Percentiles rank a stretch among this genome's conserved stretches.
Conservation (phyloP, 306 rosid genomes). For the Cercis canadensis region DNA sequence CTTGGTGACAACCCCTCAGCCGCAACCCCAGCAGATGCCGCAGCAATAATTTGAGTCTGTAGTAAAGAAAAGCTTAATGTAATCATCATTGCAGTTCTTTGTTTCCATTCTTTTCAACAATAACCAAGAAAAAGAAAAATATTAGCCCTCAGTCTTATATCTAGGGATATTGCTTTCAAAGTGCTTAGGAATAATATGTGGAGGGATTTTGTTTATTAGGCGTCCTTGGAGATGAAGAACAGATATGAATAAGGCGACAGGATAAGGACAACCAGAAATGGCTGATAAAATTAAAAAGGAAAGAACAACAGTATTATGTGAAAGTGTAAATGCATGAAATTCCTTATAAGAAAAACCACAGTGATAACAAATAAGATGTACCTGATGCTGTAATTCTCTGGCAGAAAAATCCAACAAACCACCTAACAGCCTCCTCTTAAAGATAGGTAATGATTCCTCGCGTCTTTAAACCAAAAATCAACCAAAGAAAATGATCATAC, state of each 20-base stretch:
- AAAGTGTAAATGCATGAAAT: constrained; percentile 18
- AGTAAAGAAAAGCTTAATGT: constrained; percentile 53
- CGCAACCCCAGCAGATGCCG: constrained; percentile 96
- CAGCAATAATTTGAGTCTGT: constrained; percentile 97
- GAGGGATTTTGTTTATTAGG: constrained; percentile 23
- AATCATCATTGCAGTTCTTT: constrained; percentile 41
- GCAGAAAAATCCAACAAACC: constrained; percentile 87
- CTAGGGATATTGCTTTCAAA: constrained; percentile 13
- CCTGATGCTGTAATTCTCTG: constrained; percentile 93
- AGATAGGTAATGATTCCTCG: constrained; percentile 87
- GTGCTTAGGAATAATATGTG: constrained; percentile 16
- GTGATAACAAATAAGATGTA: constrained; percentile 38
- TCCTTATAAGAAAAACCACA: constrained; percentile 27
- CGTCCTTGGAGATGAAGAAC: constrained; percentile 1
- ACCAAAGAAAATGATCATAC: constrained; percentile 34
- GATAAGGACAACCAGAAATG: constrained; percentile 9
- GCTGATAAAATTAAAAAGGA: background rate
- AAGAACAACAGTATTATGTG: constrained; percentile 13
- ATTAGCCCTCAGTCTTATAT: constrained; percentile 21
- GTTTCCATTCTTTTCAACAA: constrained; percentile 26
- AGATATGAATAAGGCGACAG: too few species aligned
- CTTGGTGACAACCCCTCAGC: constrained; percentile 87
- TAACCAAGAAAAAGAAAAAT: constrained; percentile 12
- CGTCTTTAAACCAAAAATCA: constrained; percentile 69
- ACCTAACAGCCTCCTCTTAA: constrained; percentile 92